These are phyloP conservation scores for Salix koriyanagi DNA, from an alignment of 345 rosid genomes.

Conservation along the genomic window DNA sequence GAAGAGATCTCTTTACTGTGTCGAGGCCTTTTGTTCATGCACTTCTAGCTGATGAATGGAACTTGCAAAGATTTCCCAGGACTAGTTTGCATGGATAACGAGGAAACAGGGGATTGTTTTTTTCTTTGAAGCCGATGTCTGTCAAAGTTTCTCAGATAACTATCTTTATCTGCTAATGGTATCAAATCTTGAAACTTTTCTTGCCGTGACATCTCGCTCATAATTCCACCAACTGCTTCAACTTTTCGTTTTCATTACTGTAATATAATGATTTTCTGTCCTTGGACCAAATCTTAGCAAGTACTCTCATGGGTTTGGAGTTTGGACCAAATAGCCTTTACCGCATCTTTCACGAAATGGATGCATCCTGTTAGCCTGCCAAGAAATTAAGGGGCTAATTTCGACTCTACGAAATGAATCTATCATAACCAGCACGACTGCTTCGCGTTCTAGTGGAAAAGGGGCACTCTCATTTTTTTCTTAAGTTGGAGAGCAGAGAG, in stretches of 20 bases:
- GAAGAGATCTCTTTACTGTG: too few relatives aligned
- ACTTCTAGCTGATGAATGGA: not conserved
- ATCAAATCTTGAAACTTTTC: too few relatives aligned
- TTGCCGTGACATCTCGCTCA: too few relatives aligned
- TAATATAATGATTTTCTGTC: not conserved
- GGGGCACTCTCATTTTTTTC: too few relatives aligned
- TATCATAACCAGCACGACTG: too few relatives aligned
- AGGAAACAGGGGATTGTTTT: not conserved
- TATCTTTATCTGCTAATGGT: too few relatives aligned
- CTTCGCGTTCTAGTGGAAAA: too few relatives aligned
- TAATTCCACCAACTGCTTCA: not conserved
- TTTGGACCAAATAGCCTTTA: not conserved
- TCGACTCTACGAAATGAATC: too few relatives aligned
- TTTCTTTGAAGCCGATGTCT: not conserved
- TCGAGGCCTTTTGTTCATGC: not conserved
- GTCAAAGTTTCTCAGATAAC: not conserved
- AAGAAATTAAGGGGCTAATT: too few relatives aligned
- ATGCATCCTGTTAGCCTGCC: too few relatives aligned
- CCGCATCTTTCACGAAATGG: too few relatives aligned
- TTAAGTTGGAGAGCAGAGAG: too few relatives aligned
- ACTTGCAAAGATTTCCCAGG: not conserved
- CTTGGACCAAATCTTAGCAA: not conserved
- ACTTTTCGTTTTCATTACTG: not conserved
- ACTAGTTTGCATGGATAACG: not conserved
- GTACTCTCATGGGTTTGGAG: not conserved